phyloP scores from a whole-genome alignment of 2,329 filamentous ascomycete species.

The Alternaria longipes region DNA sequence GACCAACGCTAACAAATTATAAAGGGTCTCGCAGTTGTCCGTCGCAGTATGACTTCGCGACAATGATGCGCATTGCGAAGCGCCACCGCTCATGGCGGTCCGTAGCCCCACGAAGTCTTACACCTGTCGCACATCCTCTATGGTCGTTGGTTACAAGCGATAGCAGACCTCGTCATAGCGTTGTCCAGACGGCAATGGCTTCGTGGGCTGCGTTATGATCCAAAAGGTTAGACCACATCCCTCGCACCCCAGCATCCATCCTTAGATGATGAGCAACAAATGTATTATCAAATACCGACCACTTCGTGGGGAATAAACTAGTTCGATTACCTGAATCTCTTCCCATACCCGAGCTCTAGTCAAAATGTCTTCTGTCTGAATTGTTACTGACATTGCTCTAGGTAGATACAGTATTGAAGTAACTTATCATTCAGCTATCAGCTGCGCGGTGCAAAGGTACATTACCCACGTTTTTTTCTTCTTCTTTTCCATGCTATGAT shows the following conservation, averaged over 20 bases:
- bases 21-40: neutral
- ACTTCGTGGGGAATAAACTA: constrained; percentile 48
- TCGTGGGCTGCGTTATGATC: constrained; percentile 25
- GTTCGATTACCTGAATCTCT: constrained; percentile 53
- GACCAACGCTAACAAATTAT: constrained; percentile 32
- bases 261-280: constrained; percentile 49
- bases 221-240: constrained; percentile 28
- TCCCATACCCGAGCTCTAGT: constrained; percentile 12
- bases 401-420: constrained; percentile 1
- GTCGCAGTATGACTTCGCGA: neutral
- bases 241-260: constrained; percentile 3
- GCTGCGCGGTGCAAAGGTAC: constrained; percentile 18
- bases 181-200: constrained; percentile 7
- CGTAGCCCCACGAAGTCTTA: constrained; percentile 10
- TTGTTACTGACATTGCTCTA: constrained; percentile 26
- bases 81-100: neutral
- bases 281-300: constrained; percentile 54
- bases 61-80: neutral
- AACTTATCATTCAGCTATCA: neutral
- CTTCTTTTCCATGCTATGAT: constrained; percentile 39
- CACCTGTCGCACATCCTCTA: neutral
- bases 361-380: neutral
- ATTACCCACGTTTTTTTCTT: constrained; percentile 12
- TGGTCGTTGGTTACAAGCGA: constrained; percentile 5
- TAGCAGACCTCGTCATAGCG: constrained; percentile 1